Conservation (phyloP, 2,329 filamentous ascomycete genomes). For the Colletotrichum sp. region DNA sequence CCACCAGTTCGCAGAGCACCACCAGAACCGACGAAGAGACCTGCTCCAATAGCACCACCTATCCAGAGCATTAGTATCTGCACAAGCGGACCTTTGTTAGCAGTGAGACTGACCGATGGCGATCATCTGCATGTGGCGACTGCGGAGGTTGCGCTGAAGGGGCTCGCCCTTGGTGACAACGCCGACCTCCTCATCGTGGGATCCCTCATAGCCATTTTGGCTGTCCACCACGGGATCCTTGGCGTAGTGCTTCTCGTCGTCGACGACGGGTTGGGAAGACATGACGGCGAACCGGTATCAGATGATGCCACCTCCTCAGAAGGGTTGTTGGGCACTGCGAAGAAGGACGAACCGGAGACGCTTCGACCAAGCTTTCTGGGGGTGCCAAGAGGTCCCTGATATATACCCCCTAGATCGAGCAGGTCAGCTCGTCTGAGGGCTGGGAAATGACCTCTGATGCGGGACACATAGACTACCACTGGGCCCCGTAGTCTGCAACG, state of each 20-base stretch:
- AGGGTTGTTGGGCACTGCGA: not conserved
- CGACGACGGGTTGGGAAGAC: constrained; percentile 8
- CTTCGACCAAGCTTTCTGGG: not conserved
- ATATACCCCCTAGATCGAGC: not conserved
- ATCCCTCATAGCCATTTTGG: not conserved
- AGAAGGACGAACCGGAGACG: not conserved
- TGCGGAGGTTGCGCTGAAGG: constrained; percentile 46
- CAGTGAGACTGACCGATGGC: constrained; percentile 49
- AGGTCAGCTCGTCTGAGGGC: not conserved
- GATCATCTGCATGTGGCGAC: constrained; percentile 67
- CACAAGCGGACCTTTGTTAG: constrained; percentile 21
- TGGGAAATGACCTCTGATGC: not conserved
- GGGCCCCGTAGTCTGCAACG: not conserved
- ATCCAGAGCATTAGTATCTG: constrained; percentile 32
- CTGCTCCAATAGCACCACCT: constrained; percentile 68
- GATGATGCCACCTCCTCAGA: not conserved
- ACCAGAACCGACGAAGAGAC: constrained; percentile 67
- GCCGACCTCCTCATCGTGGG: constrained; percentile 40
- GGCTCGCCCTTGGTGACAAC: constrained; percentile 28
- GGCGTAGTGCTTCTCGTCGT: constrained; percentile 7
- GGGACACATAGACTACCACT: not conserved
- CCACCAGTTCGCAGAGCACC: constrained; percentile 54
- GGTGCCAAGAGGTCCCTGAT: not conserved
- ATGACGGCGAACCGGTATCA: not conserved
- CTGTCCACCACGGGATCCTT: constrained; percentile 1